These are phyloP conservation scores for Monilinia aucupariae DNA, from an alignment of 2,329 filamentous ascomycete species.

Conservation along the genomic window DNA sequence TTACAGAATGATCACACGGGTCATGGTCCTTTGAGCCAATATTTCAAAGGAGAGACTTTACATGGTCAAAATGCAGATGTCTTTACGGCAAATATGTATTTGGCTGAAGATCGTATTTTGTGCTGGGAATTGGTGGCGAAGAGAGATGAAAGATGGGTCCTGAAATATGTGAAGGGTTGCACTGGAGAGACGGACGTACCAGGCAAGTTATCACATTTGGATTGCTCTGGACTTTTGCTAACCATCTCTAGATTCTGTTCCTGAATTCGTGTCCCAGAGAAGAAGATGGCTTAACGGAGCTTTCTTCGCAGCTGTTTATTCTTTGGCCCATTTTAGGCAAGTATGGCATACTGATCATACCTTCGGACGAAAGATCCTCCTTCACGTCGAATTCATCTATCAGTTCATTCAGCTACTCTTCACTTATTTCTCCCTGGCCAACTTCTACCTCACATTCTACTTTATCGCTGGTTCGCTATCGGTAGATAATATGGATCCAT, in stretches of 20 bases:
- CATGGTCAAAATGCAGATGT: slow-evolving; percentile 95
- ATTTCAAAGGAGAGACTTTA: slow-evolving; percentile 97
- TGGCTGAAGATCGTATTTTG: slow-evolving; percentile 83
- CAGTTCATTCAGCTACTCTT: slow-evolving; percentile 89
- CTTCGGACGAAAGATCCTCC: slow-evolving; percentile 76
- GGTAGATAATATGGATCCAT: slow-evolving; percentile 76
- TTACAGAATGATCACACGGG: slow-evolving; percentile 95
- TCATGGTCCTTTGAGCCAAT: slow-evolving; percentile 91
- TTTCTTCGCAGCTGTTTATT: slow-evolving; percentile 98
- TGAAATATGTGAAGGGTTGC: slow-evolving; percentile 96
- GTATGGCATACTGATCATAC: slow-evolving; percentile 93
- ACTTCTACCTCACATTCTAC: slow-evolving; percentile 98
- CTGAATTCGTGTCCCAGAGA: slow-evolving; percentile 95
- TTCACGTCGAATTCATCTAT: slow-evolving; percentile 94
- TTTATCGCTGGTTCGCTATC: slow-evolving; percentile 90
- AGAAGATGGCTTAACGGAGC: slow-evolving; percentile 97
- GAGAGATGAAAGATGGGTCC: slow-evolving; percentile 86
- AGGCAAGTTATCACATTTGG: slow-evolving; percentile 50
- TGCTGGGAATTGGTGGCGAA: slow-evolving; percentile 97
- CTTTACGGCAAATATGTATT: slow-evolving; percentile 95
- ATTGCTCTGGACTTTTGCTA: slow-evolving; percentile 7
- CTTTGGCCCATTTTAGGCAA: slow-evolving; percentile 88
- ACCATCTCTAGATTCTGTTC: slow-evolving; percentile 65
- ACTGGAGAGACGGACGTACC: slow-evolving; percentile 97
- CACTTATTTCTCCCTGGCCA: slow-evolving; percentile 96